phyloP scores from a whole-genome alignment of 345 rosid species.

The Lepidium africanum region DNA sequence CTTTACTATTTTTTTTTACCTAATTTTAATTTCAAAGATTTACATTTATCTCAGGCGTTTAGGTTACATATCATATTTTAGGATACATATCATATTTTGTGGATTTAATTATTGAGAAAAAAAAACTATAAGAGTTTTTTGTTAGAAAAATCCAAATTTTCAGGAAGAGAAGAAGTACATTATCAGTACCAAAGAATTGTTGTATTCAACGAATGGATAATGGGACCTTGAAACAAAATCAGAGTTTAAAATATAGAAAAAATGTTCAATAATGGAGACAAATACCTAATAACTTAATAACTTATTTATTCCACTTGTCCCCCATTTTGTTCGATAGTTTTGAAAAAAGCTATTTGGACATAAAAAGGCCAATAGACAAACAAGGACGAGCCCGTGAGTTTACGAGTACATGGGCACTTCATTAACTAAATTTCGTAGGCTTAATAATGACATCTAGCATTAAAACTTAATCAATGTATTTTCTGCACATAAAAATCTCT shows the following conservation, averaged over 20 bases:
- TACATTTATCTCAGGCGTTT: no score
- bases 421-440: slow-evolving; percentile 5
- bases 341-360: slow-evolving; percentile 8
- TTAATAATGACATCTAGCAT: slow-evolving; percentile 17
- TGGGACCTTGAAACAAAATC: neutral
- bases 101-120: no score
- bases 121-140: no score
- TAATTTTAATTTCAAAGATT: no score
- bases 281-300: slow-evolving; percentile 8
- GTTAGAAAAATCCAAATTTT: no score
- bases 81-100: no score
- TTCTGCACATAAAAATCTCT: neutral
- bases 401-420: slow-evolving; percentile 18
- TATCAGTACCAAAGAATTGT: no score
- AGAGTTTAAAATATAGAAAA: neutral
- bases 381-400: slow-evolving; percentile 18
- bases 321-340: slow-evolving; percentile 17
- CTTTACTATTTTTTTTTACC: no score
- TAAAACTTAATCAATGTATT: slow-evolving; percentile 7
- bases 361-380: slow-evolving; percentile 5
- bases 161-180: no score
- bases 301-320: slow-evolving; percentile 21
- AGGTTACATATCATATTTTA: no score
- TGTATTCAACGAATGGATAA: neutral
- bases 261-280: slow-evolving; percentile 12